Conservation (phyloP, 306 rosid genomes). For the Dryas alaskensis region DNA sequence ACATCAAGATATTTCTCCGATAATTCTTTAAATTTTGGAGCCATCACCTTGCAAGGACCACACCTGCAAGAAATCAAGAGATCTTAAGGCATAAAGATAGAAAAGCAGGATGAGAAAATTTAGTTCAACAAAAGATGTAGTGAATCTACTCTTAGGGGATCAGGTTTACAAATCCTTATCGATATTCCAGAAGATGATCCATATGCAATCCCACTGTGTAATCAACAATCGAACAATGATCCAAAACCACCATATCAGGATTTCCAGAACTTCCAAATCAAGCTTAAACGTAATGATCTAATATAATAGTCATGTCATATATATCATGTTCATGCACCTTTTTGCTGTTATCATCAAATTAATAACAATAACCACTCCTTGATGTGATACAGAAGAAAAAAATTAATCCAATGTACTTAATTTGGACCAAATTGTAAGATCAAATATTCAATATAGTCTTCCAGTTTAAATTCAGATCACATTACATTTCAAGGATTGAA, state of each 20-base stretch:
- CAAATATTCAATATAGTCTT: too few species aligned
- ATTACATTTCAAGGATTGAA: not conserved
- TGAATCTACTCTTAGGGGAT: not conserved
- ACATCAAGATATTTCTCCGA: conserved; percentile 81
- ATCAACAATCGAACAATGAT: not conserved
- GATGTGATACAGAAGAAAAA: not conserved
- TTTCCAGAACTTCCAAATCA: not conserved
- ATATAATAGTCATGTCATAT: not conserved
- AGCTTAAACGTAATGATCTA: not conserved
- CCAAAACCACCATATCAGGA: not conserved
- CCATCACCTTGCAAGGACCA: conserved; percentile 98
- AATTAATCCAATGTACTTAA: not conserved
- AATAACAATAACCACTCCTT: not conserved
- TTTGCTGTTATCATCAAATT: not conserved
- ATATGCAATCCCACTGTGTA: too few species aligned
- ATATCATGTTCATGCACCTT: not conserved
- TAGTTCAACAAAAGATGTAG: not conserved
- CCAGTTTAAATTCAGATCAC: not conserved
- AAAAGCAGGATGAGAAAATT: not conserved
- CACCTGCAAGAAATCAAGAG: conserved; percentile 57
- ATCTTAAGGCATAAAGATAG: not conserved
- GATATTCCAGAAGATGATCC: too few species aligned
- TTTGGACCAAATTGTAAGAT: too few species aligned
- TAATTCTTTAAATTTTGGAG: conserved; percentile 72
- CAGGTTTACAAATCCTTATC: not conserved